Evolutionary conservation across 2,329 filamentous ascomycete species (phyloP).

Genomic region (Fusarium xylarioides): DNA sequence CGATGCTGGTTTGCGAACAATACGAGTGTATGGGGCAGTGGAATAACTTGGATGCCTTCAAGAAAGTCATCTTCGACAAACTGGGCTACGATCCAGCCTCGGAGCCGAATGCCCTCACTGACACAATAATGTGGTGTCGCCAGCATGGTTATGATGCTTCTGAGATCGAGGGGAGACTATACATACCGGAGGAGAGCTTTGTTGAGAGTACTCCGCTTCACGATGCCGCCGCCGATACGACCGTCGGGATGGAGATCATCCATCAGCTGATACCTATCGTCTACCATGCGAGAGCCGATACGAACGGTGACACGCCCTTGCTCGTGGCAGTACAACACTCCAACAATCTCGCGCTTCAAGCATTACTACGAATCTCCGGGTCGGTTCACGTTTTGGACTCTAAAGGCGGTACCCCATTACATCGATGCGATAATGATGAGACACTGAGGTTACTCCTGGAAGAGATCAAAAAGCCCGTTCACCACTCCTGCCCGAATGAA

Average conservation of each 20-base stretch:
- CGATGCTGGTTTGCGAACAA: slow-evolving; percentile 6
- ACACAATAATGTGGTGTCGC: slow-evolving; percentile 12
- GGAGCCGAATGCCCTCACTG: not conserved
- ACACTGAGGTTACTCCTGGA: slow-evolving; percentile 1
- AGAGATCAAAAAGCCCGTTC: slow-evolving; percentile 15
- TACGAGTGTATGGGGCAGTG: slow-evolving; percentile 7
- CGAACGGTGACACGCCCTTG: slow-evolving; percentile 10
- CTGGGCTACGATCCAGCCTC: not conserved
- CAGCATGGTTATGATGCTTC: not conserved
- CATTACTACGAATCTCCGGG: not conserved
- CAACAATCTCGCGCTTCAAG: slow-evolving; percentile 2
- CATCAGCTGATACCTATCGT: slow-evolving; percentile 5
- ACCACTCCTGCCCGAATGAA: not conserved
- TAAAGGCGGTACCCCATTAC: slow-evolving; percentile 9
- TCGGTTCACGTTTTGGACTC: slow-evolving; percentile 5
- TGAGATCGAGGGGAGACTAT: not conserved
- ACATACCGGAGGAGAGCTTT: not conserved
- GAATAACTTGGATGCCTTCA: slow-evolving; percentile 11
- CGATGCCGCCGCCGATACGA: not conserved
- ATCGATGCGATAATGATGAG: not conserved
- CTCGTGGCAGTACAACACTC: slow-evolving; percentile 10
- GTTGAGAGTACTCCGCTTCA: not conserved
- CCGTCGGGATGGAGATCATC: not conserved
- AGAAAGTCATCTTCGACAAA: not conserved
- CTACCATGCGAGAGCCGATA: not conserved